A percentile compares a stretch with the other conserved stretches of the same genome.
Conservation (phyloP, 352 stramenopile genomes). For the Thalassiosira livingstoniorum region DNA sequence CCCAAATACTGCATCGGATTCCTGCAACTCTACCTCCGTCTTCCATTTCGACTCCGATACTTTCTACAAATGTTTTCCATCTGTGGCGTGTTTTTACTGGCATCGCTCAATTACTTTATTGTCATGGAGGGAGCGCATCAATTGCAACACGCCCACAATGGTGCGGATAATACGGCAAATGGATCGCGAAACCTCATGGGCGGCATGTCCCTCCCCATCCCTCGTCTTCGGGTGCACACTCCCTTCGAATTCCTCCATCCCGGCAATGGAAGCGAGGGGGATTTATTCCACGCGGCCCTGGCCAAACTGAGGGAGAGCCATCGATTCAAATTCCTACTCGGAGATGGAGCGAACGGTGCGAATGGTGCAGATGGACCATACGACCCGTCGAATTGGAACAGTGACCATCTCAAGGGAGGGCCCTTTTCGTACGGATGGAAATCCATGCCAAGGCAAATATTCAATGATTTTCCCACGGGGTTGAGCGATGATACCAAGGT, state of each 20-base stretch:
- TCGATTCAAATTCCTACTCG: no score
- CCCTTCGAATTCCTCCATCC: slow-evolving; percentile 39
- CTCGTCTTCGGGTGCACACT: slow-evolving; percentile 20
- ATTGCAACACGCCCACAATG: not conserved
- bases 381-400: not conserved
- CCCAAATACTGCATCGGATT: slow-evolving; percentile 4
- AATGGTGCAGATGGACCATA: not conserved
- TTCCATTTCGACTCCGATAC: slow-evolving; percentile 37
- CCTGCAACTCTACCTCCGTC: not conserved
- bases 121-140: slow-evolving; percentile 21
- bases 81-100: slow-evolving; percentile 29
- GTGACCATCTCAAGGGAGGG: not conserved
- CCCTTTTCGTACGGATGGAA: slow-evolving; percentile 46
- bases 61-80: slow-evolving; percentile 41
- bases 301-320: slow-evolving; percentile 23
- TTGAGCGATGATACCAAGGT: slow-evolving; percentile 33
- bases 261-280: not conserved
- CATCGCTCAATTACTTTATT: slow-evolving; percentile 46
- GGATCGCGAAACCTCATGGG: no score
- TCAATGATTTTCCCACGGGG: slow-evolving; percentile 34
- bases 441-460: slow-evolving; percentile 51
- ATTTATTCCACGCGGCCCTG: slow-evolving; percentile 19
- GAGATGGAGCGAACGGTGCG: no score
- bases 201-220: slow-evolving; percentile 23
- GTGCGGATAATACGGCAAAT: no score